Conservation (phyloP, 345 rosid genomes). For the Citrus australasica region DNA sequence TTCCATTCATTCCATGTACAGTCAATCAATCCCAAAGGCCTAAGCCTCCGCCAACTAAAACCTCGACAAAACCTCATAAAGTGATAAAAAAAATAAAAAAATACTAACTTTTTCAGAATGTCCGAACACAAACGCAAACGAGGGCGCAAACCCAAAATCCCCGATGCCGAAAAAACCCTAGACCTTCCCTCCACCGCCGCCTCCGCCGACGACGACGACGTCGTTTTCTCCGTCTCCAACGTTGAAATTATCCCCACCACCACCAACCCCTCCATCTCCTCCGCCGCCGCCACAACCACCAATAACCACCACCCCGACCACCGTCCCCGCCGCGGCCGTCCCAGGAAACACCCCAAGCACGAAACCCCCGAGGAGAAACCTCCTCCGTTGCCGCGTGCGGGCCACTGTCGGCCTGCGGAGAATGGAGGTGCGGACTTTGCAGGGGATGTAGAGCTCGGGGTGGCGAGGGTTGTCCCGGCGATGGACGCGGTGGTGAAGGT, state of each 20-base stretch:
- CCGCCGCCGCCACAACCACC: background rate
- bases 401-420: conserved; percentile 15
- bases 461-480: conserved; percentile 23
- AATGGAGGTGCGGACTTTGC: conserved; percentile 14
- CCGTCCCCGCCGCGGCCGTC: conserved; percentile 37
- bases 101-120: conserved; percentile 1
- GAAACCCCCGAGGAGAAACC: conserved; percentile 33
- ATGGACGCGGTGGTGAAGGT: conserved; percentile 51
- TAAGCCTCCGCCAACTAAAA: background rate
- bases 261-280: conserved; percentile 12
- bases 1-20: no score
- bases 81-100: background rate
- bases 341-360: conserved; percentile 32
- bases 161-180: conserved; percentile 23
- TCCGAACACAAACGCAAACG: conserved; percentile 34
- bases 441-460: background rate
- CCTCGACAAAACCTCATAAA: background rate
- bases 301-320: background rate
- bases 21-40: background rate
- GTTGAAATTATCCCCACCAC: conserved; percentile 30
- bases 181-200: conserved; percentile 21
- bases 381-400: background rate
- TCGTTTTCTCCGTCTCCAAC: conserved; percentile 33
- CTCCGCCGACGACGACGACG: conserved; percentile 15
- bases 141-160: conserved; percentile 45